A percentile compares a stretch with the other conserved stretches of the same genome.
Evolutionary conservation across 225 moss, liverwort and hornwort genomes (phyloP).

Genomic region (Sphagnum tenellum): DNA sequence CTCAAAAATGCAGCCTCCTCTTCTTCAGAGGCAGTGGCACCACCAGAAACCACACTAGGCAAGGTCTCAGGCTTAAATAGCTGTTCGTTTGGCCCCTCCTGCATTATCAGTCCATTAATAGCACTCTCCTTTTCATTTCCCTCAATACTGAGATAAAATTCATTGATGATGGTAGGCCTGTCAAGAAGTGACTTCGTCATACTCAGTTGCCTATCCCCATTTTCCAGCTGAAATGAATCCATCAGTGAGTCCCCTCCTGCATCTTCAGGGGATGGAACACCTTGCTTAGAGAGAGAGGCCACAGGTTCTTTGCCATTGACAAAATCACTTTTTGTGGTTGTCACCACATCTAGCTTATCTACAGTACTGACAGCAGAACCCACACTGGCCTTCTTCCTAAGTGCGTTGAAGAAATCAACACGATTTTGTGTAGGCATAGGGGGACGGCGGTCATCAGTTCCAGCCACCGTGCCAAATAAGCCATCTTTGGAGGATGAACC

Average conservation of each 20-base stretch:
- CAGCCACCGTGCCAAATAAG: conserved; percentile 32
- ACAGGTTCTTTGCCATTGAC: conserved; percentile 44
- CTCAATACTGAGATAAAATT: conserved; percentile 15
- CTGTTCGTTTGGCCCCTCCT: conserved; percentile 20
- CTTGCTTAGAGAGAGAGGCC: conserved; percentile 29
- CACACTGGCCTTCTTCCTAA: conserved; percentile 72
- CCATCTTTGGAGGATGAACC: conserved; percentile 57
- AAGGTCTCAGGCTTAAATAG: conserved; percentile 18
- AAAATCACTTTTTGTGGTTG: conserved; percentile 37
- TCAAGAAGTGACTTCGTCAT: conserved; percentile 23
- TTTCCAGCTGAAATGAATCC: conserved; percentile 50
- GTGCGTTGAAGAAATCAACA: conserved; percentile 91
- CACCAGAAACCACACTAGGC: conserved; percentile 15
- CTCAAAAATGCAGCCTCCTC: conserved; percentile 94
- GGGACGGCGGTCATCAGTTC: conserved; percentile 70
- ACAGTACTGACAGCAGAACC: conserved; percentile 40
- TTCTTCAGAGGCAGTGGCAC: conserved; percentile 57
- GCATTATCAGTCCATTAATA: conserved; percentile 42
- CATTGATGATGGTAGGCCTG: conserved; percentile 15
- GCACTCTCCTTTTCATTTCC: conserved; percentile 29
- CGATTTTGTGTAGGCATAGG: conserved; percentile 76
- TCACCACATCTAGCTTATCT: conserved; percentile 63
- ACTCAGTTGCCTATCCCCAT: conserved; percentile 38
- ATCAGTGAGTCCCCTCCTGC: conserved; percentile 19
- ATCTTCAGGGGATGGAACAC: conserved; percentile 32